Conservation (phyloP, 2,329 filamentous ascomycete genomes). For the Aspergillus flavus region DNA sequence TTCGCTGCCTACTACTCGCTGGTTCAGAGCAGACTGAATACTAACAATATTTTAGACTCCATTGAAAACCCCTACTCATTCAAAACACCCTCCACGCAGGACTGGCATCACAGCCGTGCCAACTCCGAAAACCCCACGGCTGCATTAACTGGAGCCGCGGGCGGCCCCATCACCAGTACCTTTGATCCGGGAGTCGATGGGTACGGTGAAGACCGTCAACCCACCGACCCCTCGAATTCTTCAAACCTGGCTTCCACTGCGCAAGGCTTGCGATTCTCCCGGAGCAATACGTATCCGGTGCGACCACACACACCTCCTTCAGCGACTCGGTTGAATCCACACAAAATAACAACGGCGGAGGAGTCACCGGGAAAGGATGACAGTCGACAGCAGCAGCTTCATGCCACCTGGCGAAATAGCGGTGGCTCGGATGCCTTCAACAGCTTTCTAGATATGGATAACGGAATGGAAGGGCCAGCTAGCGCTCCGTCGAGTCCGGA, state of each 20-base stretch:
- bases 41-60: constrained; percentile 16
- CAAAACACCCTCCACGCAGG: constrained; percentile 51
- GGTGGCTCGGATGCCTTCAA: constrained; percentile 45
- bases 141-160: constrained; percentile 54
- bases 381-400: constrained; percentile 36
- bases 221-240: constrained; percentile 33
- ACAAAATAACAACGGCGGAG: constrained; percentile 32
- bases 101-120: constrained; percentile 67
- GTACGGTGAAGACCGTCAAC: constrained; percentile 35
- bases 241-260: constrained; percentile 41
- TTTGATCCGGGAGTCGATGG: constrained; percentile 40
- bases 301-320: constrained; percentile 51
- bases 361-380: constrained; percentile 34
- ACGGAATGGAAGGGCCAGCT: constrained; percentile 39
- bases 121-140: constrained; percentile 67
- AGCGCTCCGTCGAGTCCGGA: constrained; percentile 33
- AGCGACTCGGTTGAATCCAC: constrained; percentile 37
- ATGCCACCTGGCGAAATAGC: constrained; percentile 43
- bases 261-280: constrained; percentile 47
- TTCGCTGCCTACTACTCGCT: not conserved
- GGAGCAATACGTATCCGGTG: constrained; percentile 51
- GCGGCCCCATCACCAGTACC: constrained; percentile 35
- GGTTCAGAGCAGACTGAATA: not conserved
- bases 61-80: constrained; percentile 32
- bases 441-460: constrained; percentile 47